These are phyloP conservation scores for Pholiota molesta DNA, from an alignment of 768 basidiomycete species.

Conservation along the genomic window DNA sequence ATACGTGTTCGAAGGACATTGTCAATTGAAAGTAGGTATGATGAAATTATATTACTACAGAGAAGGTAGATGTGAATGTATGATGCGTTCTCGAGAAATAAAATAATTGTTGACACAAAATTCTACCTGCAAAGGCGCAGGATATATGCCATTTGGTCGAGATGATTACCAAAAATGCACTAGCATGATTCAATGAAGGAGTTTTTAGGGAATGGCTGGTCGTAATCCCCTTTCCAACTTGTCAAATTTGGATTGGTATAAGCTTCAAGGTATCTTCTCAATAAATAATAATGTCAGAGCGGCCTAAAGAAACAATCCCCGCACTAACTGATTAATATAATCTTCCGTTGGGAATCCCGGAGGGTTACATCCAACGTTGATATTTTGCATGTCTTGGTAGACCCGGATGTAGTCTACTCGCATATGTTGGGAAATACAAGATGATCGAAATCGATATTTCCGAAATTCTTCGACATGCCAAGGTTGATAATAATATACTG, in stretches of 20 bases:
- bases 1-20: too few species aligned
- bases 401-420: conserved; percentile 87
- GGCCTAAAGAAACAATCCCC: not conserved
- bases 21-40: too few species aligned
- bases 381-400: conserved; percentile 72
- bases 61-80: too few species aligned
- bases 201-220: conserved; percentile 73
- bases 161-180: not conserved
- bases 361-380: conserved; percentile 89
- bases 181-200: conserved; percentile 29
- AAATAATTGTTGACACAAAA: too few species aligned
- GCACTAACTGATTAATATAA: conserved; percentile 74
- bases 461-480: conserved; percentile 84
- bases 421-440: conserved; percentile 78
- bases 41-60: too few species aligned
- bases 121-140: too few species aligned
- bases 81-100: too few species aligned
- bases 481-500: conserved; percentile 87
- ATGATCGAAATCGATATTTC: conserved; percentile 66
- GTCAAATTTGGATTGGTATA: conserved; percentile 84
- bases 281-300: conserved; percentile 1
- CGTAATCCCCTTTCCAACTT: conserved; percentile 69
- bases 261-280: conserved; percentile 57
- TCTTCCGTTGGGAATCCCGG: conserved; percentile 72
- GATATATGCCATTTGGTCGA: too few species aligned